Evolutionary conservation across 2,329 filamentous ascomycete species (phyloP).

Genomic region (Fonsecaea pedrosoi): DNA sequence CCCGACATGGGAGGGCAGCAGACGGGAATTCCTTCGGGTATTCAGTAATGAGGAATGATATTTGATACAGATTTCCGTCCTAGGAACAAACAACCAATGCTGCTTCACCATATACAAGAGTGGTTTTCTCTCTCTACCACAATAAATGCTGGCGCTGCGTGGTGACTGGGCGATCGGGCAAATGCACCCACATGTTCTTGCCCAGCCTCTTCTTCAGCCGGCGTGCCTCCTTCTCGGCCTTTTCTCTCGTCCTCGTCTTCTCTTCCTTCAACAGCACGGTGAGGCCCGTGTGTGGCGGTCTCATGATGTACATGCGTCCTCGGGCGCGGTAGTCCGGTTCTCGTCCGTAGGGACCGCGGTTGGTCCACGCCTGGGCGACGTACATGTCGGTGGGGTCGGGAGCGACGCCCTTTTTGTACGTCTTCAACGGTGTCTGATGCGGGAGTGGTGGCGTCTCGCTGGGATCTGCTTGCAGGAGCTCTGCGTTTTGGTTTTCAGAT

Average conservation of each 20-base stretch:
- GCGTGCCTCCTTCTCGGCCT: conserved; percentile 78
- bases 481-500: conserved; percentile 6
- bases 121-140: conserved; percentile 66
- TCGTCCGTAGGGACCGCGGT: conserved; percentile 69
- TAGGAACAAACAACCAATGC: not conserved
- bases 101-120: conserved; percentile 1
- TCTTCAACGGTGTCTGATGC: conserved; percentile 60
- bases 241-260: conserved; percentile 81
- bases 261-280: conserved; percentile 90
- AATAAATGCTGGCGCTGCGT: conserved; percentile 88
- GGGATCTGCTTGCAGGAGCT: conserved; percentile 27
- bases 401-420: conserved; percentile 73
- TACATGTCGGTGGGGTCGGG: conserved; percentile 83
- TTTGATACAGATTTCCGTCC: conserved; percentile 5
- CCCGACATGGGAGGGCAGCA: not conserved
- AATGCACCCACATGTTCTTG: conserved; percentile 78
- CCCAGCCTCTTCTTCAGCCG: conserved; percentile 74
- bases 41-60: not conserved
- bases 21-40: not conserved
- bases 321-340: conserved; percentile 75
- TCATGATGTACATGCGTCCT: conserved; percentile 71
- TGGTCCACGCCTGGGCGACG: conserved; percentile 91
- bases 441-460: conserved; percentile 35
- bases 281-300: conserved; percentile 76
- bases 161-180: conserved; percentile 84